A percentile compares a stretch with the other conserved stretches of the same genome.
Evolutionary conservation across 495 filamentous ascomycete genomes (phyloP).

Genomic region (Lindgomyces ingoldianus): DNA sequence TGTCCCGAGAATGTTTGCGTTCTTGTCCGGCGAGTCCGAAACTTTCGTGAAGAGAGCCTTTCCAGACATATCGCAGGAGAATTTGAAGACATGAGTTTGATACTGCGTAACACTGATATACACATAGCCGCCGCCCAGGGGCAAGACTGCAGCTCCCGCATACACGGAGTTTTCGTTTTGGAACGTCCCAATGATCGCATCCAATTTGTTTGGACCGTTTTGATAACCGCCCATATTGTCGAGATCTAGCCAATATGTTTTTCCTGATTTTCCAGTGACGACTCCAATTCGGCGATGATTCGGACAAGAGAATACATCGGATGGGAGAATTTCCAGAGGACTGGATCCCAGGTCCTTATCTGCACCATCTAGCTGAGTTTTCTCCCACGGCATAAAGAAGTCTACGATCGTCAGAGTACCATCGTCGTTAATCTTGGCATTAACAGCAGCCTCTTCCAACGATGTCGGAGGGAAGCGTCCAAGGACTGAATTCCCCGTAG

Average conservation of each 20-base stretch:
- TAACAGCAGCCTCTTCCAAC: conserved; percentile 49
- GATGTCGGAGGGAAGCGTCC: conserved; percentile 48
- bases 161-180: conserved; percentile 47
- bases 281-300: conserved; percentile 47
- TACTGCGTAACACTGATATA: conserved; percentile 47
- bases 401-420: conserved; percentile 48
- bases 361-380: conserved; percentile 47
- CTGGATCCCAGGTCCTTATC: conserved; percentile 52
- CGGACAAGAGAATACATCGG: conserved; percentile 45
- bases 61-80: conserved; percentile 43
- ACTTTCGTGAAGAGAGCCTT: conserved; percentile 46
- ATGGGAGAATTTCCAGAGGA: conserved; percentile 45
- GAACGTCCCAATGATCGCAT: conserved; percentile 51
- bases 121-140: conserved; percentile 53
- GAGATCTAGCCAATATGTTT: conserved; percentile 51
- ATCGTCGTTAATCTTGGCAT: conserved; percentile 46
- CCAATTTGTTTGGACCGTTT: conserved; percentile 46
- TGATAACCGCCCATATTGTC: conserved; percentile 55
- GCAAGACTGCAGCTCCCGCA: conserved; percentile 52
- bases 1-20: conserved; percentile 48
- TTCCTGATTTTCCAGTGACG: conserved; percentile 51
- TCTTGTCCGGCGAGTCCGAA: conserved; percentile 41
- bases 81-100: conserved; percentile 42
- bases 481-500: conserved; percentile 41
- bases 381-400: conserved; percentile 50